Evolutionary conservation across 2,329 filamentous ascomycete genomes (phyloP).

Genomic region (Fusarium sp.): DNA sequence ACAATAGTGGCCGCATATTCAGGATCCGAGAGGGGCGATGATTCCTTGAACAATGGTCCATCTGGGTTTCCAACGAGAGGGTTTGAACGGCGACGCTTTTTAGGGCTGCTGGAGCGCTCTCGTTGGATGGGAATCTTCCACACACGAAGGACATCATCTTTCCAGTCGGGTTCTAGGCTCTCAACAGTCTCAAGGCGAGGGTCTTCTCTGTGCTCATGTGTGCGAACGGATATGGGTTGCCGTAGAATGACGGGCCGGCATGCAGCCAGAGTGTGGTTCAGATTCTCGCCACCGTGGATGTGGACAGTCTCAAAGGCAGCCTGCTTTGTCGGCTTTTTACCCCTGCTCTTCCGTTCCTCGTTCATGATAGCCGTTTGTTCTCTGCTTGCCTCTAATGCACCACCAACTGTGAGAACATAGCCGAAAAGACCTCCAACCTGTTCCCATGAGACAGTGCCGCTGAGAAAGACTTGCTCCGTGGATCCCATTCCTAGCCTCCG

Average conservation of each 20-base stretch:
- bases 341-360: conserved; percentile 53
- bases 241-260: conserved; percentile 87
- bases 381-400: conserved; percentile 64
- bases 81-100: conserved; percentile 48
- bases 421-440: conserved; percentile 86
- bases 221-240: conserved; percentile 78
- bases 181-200: conserved; percentile 46
- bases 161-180: conserved; percentile 70
- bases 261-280: conserved; percentile 84
- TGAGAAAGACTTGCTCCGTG: conserved; percentile 83
- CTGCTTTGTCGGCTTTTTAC: conserved; percentile 44
- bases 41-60: conserved; percentile 28
- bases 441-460: conserved; percentile 79
- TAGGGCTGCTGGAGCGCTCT: conserved; percentile 49
- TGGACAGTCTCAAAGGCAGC: conserved; percentile 57
- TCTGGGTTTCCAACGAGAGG: conserved; percentile 20
- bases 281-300: conserved; percentile 84
- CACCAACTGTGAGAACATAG: conserved; percentile 85
- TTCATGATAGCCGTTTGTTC: conserved; percentile 56
- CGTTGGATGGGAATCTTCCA: conserved; percentile 77
- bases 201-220: conserved; percentile 72
- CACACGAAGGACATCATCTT: conserved; percentile 81
- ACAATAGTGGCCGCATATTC: conserved; percentile 47
- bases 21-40: conserved; percentile 43
- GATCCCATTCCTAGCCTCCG: conserved; percentile 73